Conservation (phyloP, 768 basidiomycete species). For the Holtermanniella nyarrowii region DNA sequence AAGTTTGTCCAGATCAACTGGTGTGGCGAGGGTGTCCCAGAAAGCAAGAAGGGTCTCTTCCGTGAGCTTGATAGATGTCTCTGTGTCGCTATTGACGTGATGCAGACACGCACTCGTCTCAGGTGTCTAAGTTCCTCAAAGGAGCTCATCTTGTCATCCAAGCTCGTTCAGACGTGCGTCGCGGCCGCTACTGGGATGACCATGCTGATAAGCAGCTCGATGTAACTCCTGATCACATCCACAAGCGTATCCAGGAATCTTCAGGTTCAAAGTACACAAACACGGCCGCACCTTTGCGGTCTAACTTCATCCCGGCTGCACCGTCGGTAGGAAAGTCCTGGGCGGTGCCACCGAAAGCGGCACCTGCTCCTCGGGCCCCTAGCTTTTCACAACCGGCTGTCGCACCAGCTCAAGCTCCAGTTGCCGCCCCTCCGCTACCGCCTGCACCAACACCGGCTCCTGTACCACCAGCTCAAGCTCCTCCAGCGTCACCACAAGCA, state of each 20-base stretch:
- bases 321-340: conserved; percentile 38
- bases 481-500: conserved; percentile 41
- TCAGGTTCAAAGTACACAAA: conserved; percentile 79
- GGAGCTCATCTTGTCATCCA: conserved; percentile 48
- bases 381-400: conserved; percentile 43
- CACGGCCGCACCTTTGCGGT: neutral
- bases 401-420: conserved; percentile 18
- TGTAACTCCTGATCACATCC: conserved; percentile 66
- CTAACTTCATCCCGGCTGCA: neutral
- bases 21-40: conserved; percentile 96
- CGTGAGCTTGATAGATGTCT: conserved; percentile 36
- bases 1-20: conserved; percentile 96
- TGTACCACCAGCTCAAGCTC: conserved; percentile 19
- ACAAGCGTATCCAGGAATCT: conserved; percentile 74
- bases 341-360: conserved; percentile 45
- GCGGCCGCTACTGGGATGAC: neutral
- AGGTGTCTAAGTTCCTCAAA: conserved; percentile 63
- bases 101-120: conserved; percentile 61
- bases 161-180: conserved; percentile 27
- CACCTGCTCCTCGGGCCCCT: conserved; percentile 32
- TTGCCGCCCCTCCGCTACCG: conserved; percentile 9
- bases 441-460: conserved; percentile 15
- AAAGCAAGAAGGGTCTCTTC: conserved; percentile 81
- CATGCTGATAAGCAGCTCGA: conserved; percentile 51
- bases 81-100: neutral